phyloP scores from a whole-genome alignment of 2,329 filamentous ascomycete genomes.

The Cladosporium austrohemisphaericum region DNA sequence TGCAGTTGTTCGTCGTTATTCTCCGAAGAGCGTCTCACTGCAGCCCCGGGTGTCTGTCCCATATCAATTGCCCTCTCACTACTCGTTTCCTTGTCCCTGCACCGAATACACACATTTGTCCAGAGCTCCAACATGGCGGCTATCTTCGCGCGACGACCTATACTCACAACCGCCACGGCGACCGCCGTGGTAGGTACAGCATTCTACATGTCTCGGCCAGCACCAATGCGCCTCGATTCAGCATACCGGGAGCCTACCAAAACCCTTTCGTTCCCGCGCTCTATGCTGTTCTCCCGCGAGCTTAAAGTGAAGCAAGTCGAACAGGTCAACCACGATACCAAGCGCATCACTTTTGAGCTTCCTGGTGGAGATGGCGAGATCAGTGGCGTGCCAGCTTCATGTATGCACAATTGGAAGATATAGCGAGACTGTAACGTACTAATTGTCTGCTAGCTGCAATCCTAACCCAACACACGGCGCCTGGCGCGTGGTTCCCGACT shows the following conservation, averaged over 20 bases:
- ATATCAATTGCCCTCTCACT: too few species aligned
- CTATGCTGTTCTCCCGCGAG: conserved; percentile 32
- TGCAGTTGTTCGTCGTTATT: neutral
- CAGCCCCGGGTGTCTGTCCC: too few species aligned
- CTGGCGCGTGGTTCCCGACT: conserved; percentile 56
- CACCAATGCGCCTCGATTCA: conserved; percentile 25
- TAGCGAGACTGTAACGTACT: conserved; percentile 4
- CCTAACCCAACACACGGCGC: conserved; percentile 58
- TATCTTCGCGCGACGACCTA: conserved; percentile 16
- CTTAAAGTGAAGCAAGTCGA: conserved; percentile 29
- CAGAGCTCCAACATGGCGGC: conserved; percentile 17
- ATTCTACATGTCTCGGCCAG: conserved; percentile 17
- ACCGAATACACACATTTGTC: too few species aligned
- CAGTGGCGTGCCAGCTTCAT: conserved; percentile 29
- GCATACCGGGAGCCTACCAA: conserved; percentile 24
- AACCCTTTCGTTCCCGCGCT: conserved; percentile 29
- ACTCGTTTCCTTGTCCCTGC: too few species aligned
- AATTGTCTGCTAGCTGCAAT: conserved; percentile 47
- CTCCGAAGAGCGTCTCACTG: too few species aligned
- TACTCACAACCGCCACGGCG: conserved; percentile 16
- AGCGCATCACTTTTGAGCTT: conserved; percentile 30
- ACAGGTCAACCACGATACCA: conserved; percentile 35
- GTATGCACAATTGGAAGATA: conserved; percentile 18
- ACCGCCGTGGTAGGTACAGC: conserved; percentile 12
- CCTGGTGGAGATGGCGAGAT: conserved; percentile 28